Percentiles rank a stretch among this genome's conserved stretches.
phyloP scores from a whole-genome alignment of 2,329 filamentous ascomycete genomes.

The Penicillium palitans region DNA sequence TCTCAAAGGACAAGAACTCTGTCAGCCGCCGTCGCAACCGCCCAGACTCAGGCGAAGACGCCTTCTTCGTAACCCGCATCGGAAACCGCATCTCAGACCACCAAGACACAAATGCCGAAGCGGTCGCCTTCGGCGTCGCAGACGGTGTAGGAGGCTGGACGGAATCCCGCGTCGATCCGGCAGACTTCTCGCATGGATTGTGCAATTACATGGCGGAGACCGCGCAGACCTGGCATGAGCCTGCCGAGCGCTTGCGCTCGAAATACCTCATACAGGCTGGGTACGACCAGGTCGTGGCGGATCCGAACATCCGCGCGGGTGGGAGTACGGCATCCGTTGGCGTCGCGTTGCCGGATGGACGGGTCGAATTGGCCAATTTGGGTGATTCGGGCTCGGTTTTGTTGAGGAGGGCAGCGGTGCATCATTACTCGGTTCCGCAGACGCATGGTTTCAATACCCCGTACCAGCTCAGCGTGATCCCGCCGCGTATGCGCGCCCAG shows the following conservation, averaged over 20 bases:
- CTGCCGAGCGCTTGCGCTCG: conserved; percentile 52
- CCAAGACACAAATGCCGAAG: conserved; percentile 49
- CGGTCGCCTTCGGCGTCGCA: conserved; percentile 80
- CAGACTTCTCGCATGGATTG: conserved; percentile 90
- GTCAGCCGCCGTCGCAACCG: conserved; percentile 63
- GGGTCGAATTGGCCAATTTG: conserved; percentile 84
- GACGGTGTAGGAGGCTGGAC: conserved; percentile 97
- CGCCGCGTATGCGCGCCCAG: conserved; percentile 73
- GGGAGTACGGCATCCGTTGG: conserved; percentile 93
- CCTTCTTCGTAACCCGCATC: conserved; percentile 87
- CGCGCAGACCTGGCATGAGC: conserved; percentile 59
- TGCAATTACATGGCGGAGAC: conserved; percentile 89
- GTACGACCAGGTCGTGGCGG: conserved; percentile 77
- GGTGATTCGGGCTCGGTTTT: conserved; percentile 94
- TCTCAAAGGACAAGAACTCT: conserved; percentile 39
- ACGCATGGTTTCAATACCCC: conserved; percentile 98
- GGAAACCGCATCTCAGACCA: conserved; percentile 43
- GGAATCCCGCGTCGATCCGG: conserved; percentile 87
- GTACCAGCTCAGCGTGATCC: conserved; percentile 88
- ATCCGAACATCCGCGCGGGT: conserved; percentile 72
- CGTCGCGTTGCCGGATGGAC: conserved; percentile 70
- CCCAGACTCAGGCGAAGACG: conserved; percentile 86
- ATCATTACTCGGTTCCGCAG: conserved; percentile 79
- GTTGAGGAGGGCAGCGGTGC: conserved; percentile 79
- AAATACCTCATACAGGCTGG: conserved; percentile 75